A percentile compares a stretch with the other conserved stretches of the same genome.
Evolutionary conservation across 441 rosid species (phyloP).

Genomic region (Pelargonium australe): DNA sequence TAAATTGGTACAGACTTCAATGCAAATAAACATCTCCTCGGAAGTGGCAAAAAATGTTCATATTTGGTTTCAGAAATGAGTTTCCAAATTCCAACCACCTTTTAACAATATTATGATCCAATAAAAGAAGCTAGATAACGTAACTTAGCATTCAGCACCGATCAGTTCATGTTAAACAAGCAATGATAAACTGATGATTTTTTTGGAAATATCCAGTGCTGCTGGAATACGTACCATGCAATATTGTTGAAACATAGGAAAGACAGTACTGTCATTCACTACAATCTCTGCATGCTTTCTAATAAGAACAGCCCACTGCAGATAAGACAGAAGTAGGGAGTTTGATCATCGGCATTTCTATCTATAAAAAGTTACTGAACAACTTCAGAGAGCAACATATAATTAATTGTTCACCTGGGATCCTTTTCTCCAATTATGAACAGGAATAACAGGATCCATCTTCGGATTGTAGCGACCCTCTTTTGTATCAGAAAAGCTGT

Average conservation of each 20-base stretch:
- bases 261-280: slow-evolving; percentile 70
- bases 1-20: too few species aligned
- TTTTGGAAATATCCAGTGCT: background rate
- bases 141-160: background rate
- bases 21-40: too few species aligned
- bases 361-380: background rate
- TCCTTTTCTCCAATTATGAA: slow-evolving; percentile 95
- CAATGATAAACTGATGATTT: background rate
- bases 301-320: slow-evolving; percentile 84
- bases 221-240: slow-evolving; percentile 64
- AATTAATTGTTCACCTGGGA: slow-evolving; percentile 59
- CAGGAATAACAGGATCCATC: slow-evolving; percentile 70
- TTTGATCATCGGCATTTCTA: slow-evolving; percentile 10
- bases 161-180: background rate
- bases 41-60: too few species aligned
- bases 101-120: background rate
- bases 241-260: slow-evolving; percentile 78
- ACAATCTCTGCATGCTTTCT: slow-evolving; percentile 83
- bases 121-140: background rate
- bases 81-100: background rate
- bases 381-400: slow-evolving; percentile 12
- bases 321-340: slow-evolving; percentile 20
- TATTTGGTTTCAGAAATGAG: too few species aligned
- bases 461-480: slow-evolving; percentile 96
- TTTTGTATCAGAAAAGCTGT: slow-evolving; percentile 94